Evolutionary conservation across 139 green algal species (phyloP).

Genomic region (Tetradesmus lagerheimii): DNA sequence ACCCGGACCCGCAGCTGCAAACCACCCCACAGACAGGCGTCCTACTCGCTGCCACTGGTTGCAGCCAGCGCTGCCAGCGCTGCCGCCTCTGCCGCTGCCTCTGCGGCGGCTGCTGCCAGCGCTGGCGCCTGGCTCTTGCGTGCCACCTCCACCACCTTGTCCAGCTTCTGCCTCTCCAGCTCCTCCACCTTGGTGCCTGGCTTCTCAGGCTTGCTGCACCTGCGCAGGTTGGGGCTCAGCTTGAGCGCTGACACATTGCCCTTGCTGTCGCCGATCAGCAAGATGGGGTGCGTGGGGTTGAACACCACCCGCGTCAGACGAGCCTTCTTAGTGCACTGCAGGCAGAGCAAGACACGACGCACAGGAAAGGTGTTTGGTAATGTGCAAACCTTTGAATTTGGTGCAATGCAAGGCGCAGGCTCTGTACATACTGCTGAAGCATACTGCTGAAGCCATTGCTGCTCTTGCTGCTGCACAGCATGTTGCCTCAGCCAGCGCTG

Average conservation of each 20-base stretch:
- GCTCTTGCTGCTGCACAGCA: background rate
- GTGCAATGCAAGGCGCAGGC: background rate
- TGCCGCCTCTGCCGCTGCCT: constrained; percentile 17
- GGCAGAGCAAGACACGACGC: background rate
- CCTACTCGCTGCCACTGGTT: background rate
- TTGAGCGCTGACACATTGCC: constrained; percentile 90
- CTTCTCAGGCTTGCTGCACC: background rate
- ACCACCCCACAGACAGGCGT: background rate
- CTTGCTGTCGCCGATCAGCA: constrained; percentile 92
- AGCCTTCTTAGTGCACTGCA: constrained; percentile 53
- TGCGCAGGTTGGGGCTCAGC: constrained; percentile 91
- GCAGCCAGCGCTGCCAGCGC: background rate
- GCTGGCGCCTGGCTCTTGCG: constrained; percentile 66
- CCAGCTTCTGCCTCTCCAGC: constrained; percentile 69
- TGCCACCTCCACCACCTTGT: constrained; percentile 78
- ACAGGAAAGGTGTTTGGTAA: too few species aligned
- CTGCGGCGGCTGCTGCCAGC: constrained; percentile 13
- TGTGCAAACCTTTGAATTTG: too few species aligned
- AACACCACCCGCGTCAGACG: constrained; percentile 92
- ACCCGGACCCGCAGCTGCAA: too few species aligned
- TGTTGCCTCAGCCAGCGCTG: too few species aligned
- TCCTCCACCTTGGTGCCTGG: constrained; percentile 50
- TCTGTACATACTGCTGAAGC: too few species aligned
- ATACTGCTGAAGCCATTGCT: background rate
- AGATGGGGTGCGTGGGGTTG: constrained; percentile 88